phyloP scores from a whole-genome alignment of 169 alveolate genomes.

The Plasmodium vivax region DNA sequence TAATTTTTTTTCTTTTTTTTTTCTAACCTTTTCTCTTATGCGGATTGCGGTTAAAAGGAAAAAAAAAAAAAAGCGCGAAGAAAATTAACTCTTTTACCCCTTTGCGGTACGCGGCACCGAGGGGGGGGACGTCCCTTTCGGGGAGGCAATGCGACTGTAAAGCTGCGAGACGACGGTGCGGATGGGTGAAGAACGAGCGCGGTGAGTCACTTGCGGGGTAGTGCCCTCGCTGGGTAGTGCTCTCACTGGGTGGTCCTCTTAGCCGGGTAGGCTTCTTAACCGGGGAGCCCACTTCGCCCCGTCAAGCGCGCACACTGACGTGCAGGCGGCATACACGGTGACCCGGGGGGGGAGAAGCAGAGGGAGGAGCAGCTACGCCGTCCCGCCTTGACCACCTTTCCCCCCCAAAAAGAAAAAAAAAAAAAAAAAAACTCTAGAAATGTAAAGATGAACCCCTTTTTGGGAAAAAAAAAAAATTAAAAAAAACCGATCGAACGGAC shows the following conservation, averaged over 20 bases:
- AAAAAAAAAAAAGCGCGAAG: no score
- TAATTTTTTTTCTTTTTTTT: no score
- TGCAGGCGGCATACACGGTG: background rate
- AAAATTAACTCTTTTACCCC: background rate
- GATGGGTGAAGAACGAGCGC: background rate
- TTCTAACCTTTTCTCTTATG: background rate
- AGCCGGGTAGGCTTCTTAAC: background rate
- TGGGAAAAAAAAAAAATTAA: background rate
- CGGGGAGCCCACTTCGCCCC: background rate
- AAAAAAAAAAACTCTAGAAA: background rate
- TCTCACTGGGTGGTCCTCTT: no score
- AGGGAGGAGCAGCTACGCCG: background rate
- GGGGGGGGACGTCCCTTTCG: background rate
- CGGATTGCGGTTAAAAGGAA: background rate
- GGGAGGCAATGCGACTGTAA: background rate
- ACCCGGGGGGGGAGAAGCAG: background rate
- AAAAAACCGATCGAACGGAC: background rate
- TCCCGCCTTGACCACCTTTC: background rate
- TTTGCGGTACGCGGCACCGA: background rate
- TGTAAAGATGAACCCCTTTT: background rate
- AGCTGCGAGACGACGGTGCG: background rate
- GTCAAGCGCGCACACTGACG: no score
- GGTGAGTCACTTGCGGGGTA: background rate
- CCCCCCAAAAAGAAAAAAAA: no score
- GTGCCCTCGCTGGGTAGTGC: no score